These are phyloP conservation scores for Fusarium sp. DNA, from an alignment of 2,329 filamentous ascomycete genomes.

Conservation along the genomic window DNA sequence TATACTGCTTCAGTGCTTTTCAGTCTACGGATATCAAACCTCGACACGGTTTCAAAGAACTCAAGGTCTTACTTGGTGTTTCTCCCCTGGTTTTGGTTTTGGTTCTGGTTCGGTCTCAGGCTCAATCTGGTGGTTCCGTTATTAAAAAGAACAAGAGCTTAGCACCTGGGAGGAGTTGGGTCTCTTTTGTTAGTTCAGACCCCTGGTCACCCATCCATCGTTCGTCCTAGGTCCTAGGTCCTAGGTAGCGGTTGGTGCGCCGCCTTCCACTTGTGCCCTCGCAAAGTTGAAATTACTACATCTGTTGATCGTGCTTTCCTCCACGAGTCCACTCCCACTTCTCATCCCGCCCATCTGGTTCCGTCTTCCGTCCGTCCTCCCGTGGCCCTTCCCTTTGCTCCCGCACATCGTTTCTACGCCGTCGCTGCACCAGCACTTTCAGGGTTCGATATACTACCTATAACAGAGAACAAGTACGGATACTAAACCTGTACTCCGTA, in stretches of 20 bases:
- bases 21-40: conserved; percentile 35
- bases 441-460: conserved; percentile 28
- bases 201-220: conserved; percentile 31
- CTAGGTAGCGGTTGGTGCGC: conserved; percentile 39
- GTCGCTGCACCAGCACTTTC: conserved; percentile 41
- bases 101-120: conserved; percentile 1
- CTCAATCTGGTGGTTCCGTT: conserved; percentile 11
- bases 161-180: conserved; percentile 7
- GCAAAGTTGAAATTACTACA: conserved; percentile 41
- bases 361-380: conserved; percentile 46
- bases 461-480: not conserved
- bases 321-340: conserved; percentile 37
- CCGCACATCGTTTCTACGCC: conserved; percentile 43
- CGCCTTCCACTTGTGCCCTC: conserved; percentile 42
- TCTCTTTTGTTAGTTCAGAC: conserved; percentile 22
- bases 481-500: conserved; percentile 14
- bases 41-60: conserved; percentile 26
- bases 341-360: conserved; percentile 42
- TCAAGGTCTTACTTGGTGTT: conserved; percentile 25
- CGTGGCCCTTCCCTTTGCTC: conserved; percentile 44
- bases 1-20: conserved; percentile 21
- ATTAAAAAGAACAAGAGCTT: conserved; percentile 2
- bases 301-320: conserved; percentile 42
- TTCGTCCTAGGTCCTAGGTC: conserved; percentile 38
- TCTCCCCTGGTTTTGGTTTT: conserved; percentile 13